Evolutionary conservation across 805 yeast genomes (phyloP).

Genomic region (Nakazawaea peltata): DNA sequence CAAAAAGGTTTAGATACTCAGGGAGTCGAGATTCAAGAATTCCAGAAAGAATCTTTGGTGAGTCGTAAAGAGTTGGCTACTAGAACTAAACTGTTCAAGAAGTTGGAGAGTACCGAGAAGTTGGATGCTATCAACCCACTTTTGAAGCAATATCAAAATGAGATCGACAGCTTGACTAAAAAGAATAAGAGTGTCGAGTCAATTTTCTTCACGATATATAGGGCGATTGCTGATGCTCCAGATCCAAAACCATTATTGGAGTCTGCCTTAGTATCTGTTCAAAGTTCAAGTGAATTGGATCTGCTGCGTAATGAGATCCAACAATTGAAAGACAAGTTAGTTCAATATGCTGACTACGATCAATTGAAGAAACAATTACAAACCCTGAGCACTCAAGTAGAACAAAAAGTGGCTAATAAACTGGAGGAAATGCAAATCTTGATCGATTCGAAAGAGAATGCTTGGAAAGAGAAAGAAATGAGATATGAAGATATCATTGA

Average conservation of each 20-base stretch:
- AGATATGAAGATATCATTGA: conserved; percentile 43
- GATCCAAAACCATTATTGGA: conserved; percentile 83
- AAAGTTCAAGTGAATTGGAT: conserved; percentile 44
- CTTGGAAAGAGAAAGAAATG: conserved; percentile 55
- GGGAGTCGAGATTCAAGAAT: conserved; percentile 63
- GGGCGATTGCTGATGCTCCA: conserved; percentile 80
- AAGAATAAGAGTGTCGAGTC: conserved; percentile 70
- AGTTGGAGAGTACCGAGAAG: conserved; percentile 60
- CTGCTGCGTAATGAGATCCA: conserved; percentile 42
- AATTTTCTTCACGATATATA: conserved; percentile 66
- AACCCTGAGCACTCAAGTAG: conserved; percentile 45
- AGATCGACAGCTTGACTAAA: conserved; percentile 74
- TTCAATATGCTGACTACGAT: conserved; percentile 72
- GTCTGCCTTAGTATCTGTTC: conserved; percentile 56
- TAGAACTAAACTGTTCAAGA: conserved; percentile 80
- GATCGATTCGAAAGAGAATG: conserved; percentile 64
- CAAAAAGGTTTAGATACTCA: conserved; percentile 71
- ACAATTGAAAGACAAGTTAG: conserved; percentile 46
- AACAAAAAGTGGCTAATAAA: conserved; percentile 53
- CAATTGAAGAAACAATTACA: conserved; percentile 58
- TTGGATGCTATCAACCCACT: conserved; percentile 57
- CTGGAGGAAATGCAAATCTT: conserved; percentile 64
- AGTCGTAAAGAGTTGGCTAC: conserved; percentile 72
- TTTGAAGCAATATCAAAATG: conserved; percentile 75
- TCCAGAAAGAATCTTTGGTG: conserved; percentile 58